Percentiles rank a stretch among this genome's conserved stretches.
These are phyloP conservation scores for Penicillium sp. DNA, from an alignment of 2,329 filamentous ascomycete species.

Conservation along the genomic window DNA sequence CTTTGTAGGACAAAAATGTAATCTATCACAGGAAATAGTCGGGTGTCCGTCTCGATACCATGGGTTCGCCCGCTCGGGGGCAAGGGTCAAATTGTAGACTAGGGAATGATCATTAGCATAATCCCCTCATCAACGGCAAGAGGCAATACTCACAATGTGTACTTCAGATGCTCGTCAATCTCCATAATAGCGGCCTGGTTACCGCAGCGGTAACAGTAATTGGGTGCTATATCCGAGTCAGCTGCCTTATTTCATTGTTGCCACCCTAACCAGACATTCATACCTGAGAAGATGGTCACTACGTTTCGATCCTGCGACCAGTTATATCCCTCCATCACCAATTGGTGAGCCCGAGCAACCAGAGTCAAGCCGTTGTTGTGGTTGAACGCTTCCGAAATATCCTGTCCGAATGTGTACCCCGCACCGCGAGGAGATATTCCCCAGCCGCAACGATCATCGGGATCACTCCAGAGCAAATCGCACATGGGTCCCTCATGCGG, in stretches of 20 bases:
- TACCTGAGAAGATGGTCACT: slow-evolving; percentile 97
- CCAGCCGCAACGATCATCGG: slow-evolving; percentile 95
- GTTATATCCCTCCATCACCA: slow-evolving; percentile 99
- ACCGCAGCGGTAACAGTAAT: slow-evolving; percentile 98
- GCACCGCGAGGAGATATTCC: slow-evolving; percentile 93
- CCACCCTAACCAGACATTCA: slow-evolving; percentile 20
- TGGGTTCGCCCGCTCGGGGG: slow-evolving; percentile 93
- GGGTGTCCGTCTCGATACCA: slow-evolving; percentile 95
- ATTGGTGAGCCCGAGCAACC: slow-evolving; percentile 92
- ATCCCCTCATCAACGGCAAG: not conserved
- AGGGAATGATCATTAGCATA: slow-evolving; percentile 9
- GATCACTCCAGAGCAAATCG: slow-evolving; percentile 96
- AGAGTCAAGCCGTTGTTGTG: slow-evolving; percentile 97
- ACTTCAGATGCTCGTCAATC: slow-evolving; percentile 98
- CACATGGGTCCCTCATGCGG: slow-evolving; percentile 98
- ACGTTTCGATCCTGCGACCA: slow-evolving; percentile 99
- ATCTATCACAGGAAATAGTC: slow-evolving; percentile 89
- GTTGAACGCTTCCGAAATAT: slow-evolving; percentile 98
- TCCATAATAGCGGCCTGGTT: slow-evolving; percentile 99
- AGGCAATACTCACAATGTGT: slow-evolving; percentile 82
- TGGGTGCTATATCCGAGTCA: slow-evolving; percentile 57
- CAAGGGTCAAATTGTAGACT: slow-evolving; percentile 99
- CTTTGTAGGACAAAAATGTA: slow-evolving; percentile 31
- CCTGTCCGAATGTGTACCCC: slow-evolving; percentile 93
- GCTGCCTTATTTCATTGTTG: not conserved